Conservation (phyloP, 805 yeast genomes). For the Barnettozyma botsteinii region DNA sequence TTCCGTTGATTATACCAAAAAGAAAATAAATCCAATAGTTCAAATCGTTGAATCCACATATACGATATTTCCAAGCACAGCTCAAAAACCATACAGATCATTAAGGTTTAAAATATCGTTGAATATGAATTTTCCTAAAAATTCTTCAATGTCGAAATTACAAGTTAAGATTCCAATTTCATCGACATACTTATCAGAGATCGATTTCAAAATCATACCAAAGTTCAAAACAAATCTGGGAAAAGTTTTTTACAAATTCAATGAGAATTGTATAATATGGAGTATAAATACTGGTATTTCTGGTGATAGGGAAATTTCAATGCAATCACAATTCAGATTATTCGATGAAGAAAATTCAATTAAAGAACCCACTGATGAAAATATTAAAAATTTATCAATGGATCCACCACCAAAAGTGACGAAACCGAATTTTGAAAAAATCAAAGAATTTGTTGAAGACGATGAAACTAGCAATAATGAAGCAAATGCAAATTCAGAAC, state of each 20-base stretch:
- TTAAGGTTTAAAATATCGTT: slow-evolving; percentile 24
- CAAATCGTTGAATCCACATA: slow-evolving; percentile 13
- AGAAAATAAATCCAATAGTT: slow-evolving; percentile 7
- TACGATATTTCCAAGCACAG: neutral
- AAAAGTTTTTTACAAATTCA: slow-evolving; percentile 63
- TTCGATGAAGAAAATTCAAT: slow-evolving; percentile 21
- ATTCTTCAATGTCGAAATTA: slow-evolving; percentile 54
- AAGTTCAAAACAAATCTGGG: slow-evolving; percentile 72
- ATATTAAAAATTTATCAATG: slow-evolving; percentile 16
- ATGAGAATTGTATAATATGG: slow-evolving; percentile 69
- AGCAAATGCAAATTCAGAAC: slow-evolving; percentile 8
- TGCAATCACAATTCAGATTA: slow-evolving; percentile 49
- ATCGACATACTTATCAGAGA: slow-evolving; percentile 24
- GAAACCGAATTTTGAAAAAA: slow-evolving; percentile 21
- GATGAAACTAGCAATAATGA: slow-evolving; percentile 6
- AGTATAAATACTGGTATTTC: slow-evolving; percentile 50
- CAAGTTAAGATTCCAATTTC: slow-evolving; percentile 62
- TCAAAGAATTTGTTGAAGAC: slow-evolving; percentile 14
- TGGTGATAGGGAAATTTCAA: slow-evolving; percentile 49
- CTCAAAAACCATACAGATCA: neutral
- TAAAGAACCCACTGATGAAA: slow-evolving; percentile 2
- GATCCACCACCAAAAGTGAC: slow-evolving; percentile 24
- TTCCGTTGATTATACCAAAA: slow-evolving; percentile 7
- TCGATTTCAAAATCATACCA: slow-evolving; percentile 45
- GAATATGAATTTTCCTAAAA: slow-evolving; percentile 57